Conservation (phyloP, 306 rosid genomes). For the Vigna reflexopilosa region DNA sequence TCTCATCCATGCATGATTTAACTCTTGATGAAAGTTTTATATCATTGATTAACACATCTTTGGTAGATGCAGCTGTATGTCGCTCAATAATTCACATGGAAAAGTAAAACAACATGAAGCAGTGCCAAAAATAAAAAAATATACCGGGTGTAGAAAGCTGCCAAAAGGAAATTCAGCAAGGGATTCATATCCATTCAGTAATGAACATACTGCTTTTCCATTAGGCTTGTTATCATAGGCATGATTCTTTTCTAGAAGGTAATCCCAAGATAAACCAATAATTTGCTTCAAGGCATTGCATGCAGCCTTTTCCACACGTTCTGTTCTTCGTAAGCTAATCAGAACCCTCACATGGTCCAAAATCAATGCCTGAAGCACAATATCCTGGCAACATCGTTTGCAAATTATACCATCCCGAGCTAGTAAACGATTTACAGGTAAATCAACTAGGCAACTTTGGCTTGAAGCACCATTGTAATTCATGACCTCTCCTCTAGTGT, state of each 20-base stretch:
- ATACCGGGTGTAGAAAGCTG: conserved; percentile 88
- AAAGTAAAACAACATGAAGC: conserved; percentile 32
- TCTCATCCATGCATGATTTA: conserved; percentile 5
- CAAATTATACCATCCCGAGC: conserved; percentile 80
- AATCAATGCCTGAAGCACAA: conserved; percentile 75
- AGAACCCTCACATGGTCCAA: conserved; percentile 91
- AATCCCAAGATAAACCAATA: conserved; percentile 63
- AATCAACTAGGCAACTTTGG: conserved; percentile 73
- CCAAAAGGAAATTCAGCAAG: conserved; percentile 93
- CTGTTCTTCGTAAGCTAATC: conserved; percentile 74
- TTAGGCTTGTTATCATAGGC: conserved; percentile 49
- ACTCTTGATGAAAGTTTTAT: conserved; percentile 14
- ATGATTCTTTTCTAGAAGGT: conserved; percentile 54
- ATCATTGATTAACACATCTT: conserved; percentile 30
- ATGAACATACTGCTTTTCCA: conserved; percentile 48
- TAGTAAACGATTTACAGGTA: conserved; percentile 66
- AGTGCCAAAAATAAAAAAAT: conserved; percentile 44
- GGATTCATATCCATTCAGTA: conserved; percentile 80
- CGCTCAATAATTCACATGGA: conserved; percentile 15
- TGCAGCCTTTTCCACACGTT: conserved; percentile 77
- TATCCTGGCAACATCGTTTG: conserved; percentile 77
- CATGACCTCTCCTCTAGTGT: conserved; percentile 68
- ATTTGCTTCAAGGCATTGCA: conserved; percentile 75
- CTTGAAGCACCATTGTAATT: conserved; percentile 65
- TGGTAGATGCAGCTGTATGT: conserved; percentile 11